phyloP scores from a whole-genome alignment of 306 rosid genomes.

The Glycine soja region DNA sequence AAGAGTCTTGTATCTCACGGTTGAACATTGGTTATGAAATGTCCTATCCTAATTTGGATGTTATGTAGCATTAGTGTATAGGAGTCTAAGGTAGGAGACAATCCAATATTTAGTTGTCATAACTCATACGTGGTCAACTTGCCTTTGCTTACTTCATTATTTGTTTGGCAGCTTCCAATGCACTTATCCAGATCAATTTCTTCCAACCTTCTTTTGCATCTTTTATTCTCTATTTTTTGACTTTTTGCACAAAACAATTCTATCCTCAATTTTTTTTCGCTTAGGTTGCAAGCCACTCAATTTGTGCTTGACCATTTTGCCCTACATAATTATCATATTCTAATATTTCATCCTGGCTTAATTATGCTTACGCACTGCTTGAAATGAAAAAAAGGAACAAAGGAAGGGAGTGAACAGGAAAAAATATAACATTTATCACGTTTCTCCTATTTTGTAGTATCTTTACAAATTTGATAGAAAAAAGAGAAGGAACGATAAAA shows the following conservation, averaged over 20 bases:
- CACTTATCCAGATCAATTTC: too few relatives aligned
- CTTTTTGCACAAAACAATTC: not conserved
- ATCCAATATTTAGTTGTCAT: not conserved
- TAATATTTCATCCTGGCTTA: not conserved
- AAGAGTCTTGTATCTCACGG: not conserved
- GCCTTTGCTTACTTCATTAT: not conserved
- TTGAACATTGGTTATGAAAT: not conserved
- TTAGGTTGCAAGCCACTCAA: constrained; percentile 39
- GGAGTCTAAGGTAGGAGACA: not conserved
- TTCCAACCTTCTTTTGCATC: not conserved
- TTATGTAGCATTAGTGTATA: not conserved
- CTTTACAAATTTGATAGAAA: too few relatives aligned
- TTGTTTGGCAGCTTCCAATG: not conserved
- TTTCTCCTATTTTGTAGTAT: too few relatives aligned
- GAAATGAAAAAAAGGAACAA: too few relatives aligned
- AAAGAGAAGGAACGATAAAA: too few relatives aligned
- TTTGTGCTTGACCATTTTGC: not conserved
- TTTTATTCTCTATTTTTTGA: constrained; percentile 15
- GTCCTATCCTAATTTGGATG: not conserved
- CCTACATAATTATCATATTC: not conserved
- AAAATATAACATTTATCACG: too few relatives aligned
- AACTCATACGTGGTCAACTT: not conserved
- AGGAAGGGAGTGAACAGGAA: too few relatives aligned
- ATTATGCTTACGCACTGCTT: too few relatives aligned
- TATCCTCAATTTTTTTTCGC: not conserved